Base-by-base conservation (phyloP, 805 yeast genomes). In the Priceomyces melissophilus region DNA sequence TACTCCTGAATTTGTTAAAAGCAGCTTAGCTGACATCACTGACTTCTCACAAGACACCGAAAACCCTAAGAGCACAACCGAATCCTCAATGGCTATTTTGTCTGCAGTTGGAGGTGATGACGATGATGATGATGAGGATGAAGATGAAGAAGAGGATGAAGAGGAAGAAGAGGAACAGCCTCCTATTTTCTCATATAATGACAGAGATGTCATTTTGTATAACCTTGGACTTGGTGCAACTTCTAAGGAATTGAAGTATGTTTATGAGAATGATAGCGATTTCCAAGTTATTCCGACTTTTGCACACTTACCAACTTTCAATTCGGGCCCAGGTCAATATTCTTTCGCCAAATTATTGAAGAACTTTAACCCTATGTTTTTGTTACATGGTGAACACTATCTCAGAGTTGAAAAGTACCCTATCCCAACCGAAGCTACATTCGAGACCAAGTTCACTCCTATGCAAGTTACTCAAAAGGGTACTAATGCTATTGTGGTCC, bases 321-420 rank as follows among this genome's bases (percentile, higher is more conserved):
- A 76, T 49, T 76, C 81, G 36, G 76, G 72, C 37, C 68, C 75
- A 53, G 69, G 80, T 42, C 77, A 77, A 43, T 60, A 79, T 41
- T 74, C 84, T 28, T 78, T 84, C 59, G 68, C 75, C 45, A 69
- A 73, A 43, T 61, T 82, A 33, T 81, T 91, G 52, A 84, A 81
- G 43, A 81, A 87, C 67, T 91, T 87, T 74, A 87, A 87, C 65
- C 96, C 93, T 45, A 83, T 88, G 79, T 75, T 84, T 65, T 74
- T 91, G 57, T 76, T 91, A 52, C 98, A 91, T 61, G 99, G 98
- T 44, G 99, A 91, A 68, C 97, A 91, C 63, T 91, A 85, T 65
- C 71, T 90, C 53, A 88, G 81, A 64, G 62, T 91, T 47, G 73
- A 74, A 48, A 78, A 82, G 61, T 81, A 76, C 71, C 93, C 95